These are phyloP conservation scores for Suillus bovinus DNA, from an alignment of 768 basidiomycete species.

Conservation along the genomic window DNA sequence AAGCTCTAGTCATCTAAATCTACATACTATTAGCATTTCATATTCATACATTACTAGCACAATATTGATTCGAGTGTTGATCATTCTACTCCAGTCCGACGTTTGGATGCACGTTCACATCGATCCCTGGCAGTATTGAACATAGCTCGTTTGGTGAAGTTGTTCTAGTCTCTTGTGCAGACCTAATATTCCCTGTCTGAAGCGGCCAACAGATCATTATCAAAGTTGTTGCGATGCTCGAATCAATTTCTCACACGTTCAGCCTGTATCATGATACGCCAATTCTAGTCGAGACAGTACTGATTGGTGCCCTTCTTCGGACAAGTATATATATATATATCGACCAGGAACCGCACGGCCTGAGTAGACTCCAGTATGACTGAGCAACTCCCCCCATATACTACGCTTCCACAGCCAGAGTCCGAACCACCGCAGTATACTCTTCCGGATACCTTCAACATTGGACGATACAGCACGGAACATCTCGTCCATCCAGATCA, in stretches of 20 bases:
- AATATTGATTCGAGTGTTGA: background rate
- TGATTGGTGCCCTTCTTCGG: too few relatives aligned
- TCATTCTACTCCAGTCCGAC: background rate
- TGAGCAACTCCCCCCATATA: conserved; percentile 65
- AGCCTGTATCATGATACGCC: too few relatives aligned
- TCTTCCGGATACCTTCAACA: conserved; percentile 18
- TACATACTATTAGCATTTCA: background rate
- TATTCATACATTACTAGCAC: background rate
- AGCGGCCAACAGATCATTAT: too few relatives aligned
- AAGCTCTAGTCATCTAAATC: background rate
- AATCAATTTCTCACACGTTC: too few relatives aligned
- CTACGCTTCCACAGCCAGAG: conserved; percentile 44
- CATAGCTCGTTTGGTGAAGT: background rate
- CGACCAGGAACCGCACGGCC: too few relatives aligned
- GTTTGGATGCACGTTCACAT: background rate
- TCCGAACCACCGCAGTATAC: conserved; percentile 12
- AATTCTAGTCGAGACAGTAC: too few relatives aligned
- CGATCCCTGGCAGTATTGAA: background rate
- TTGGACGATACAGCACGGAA: conserved; percentile 8
- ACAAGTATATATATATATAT: too few relatives aligned
- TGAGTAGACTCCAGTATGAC: conserved; percentile 53
- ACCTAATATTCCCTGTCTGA: too few relatives aligned
- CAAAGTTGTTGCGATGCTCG: too few relatives aligned
- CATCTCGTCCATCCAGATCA: conserved; percentile 25
- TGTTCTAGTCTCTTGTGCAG: background rate